Conservation (phyloP, 2,329 filamentous ascomycete genomes). For the Intubia oerlemansii region DNA sequence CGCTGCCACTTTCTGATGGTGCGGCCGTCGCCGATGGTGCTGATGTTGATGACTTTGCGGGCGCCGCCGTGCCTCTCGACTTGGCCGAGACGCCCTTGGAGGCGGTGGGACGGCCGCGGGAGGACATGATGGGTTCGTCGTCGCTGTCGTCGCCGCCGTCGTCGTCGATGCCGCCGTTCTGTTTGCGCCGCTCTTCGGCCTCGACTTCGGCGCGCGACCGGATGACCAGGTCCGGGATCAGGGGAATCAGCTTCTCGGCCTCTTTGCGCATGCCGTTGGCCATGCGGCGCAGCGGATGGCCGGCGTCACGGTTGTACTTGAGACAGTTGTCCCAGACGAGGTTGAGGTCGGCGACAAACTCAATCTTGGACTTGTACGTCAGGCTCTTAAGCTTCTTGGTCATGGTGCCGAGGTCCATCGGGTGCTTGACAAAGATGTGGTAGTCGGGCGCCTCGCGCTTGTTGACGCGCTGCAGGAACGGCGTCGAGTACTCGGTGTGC, state of each 20-base stretch:
- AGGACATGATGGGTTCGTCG: constrained; percentile 96
- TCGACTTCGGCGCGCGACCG: constrained; percentile 87
- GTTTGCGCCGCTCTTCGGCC: constrained; percentile 63
- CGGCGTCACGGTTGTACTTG: constrained; percentile 80
- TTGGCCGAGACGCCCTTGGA: constrained; percentile 55
- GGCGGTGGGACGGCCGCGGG: constrained; percentile 70
- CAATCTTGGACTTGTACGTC: constrained; percentile 70
- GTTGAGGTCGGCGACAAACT: constrained; percentile 85
- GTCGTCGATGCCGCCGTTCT: constrained; percentile 67
- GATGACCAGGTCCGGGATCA: constrained; percentile 85
- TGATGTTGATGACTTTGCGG: neutral
- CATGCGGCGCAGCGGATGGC: constrained; percentile 75
- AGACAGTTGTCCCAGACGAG: constrained; percentile 96
- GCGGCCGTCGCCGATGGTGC: neutral
- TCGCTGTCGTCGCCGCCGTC: constrained; percentile 84
- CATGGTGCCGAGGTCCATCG: constrained; percentile 96
- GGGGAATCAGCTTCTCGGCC: constrained; percentile 83
- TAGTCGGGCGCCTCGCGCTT: constrained; percentile 96
- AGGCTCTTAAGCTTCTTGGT: constrained; percentile 85
- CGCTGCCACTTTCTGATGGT: no score
- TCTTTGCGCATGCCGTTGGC: constrained; percentile 94
- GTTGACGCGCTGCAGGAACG: constrained; percentile 83
- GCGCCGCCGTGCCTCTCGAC: constrained; percentile 15
- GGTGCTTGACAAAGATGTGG: constrained; percentile 78
- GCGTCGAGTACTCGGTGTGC: constrained; percentile 91